Evolutionary conservation across 2,329 filamentous ascomycete species (phyloP).

Genomic region (Calonectria naviculata): DNA sequence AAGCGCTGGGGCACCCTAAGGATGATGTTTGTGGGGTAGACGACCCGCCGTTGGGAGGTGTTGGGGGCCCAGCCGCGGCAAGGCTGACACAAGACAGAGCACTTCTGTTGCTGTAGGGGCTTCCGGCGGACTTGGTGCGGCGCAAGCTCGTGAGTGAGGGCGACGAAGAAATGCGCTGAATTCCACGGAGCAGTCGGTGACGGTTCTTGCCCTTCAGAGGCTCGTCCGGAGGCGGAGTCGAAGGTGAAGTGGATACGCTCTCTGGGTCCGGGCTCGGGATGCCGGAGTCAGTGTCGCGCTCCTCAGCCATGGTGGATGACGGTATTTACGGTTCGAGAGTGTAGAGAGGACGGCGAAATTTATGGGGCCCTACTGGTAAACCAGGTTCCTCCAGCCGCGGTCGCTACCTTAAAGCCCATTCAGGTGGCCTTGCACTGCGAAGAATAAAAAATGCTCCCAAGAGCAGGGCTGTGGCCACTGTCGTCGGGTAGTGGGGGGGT

Average conservation of each 20-base stretch:
- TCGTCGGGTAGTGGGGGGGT: constrained; percentile 28
- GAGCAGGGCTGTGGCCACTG: constrained; percentile 18
- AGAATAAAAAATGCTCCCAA: not conserved
- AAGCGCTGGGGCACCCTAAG: constrained; percentile 48
- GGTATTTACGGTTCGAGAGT: constrained; percentile 1
- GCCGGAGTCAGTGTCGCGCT: constrained; percentile 37
- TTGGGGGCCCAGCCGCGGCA: constrained; percentile 49
- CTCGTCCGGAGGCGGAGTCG: constrained; percentile 41
- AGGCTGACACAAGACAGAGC: constrained; percentile 68
- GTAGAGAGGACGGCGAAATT: not conserved
- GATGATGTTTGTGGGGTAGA: constrained; percentile 53
- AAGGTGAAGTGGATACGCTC: constrained; percentile 37
- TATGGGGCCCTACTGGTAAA: not conserved
- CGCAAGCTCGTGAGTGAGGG: constrained; percentile 75
- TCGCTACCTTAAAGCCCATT: constrained; percentile 1
- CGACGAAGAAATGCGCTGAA: constrained; percentile 86
- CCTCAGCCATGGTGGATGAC: constrained; percentile 35
- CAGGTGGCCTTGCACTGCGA: not conserved
- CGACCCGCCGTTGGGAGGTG: constrained; percentile 41
- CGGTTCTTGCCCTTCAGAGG: constrained; percentile 72
- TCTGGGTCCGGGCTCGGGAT: constrained; percentile 40
- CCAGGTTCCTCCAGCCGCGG: not conserved
- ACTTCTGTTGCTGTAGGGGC: constrained; percentile 70
- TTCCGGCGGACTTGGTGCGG: constrained; percentile 74
- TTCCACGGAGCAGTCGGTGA: constrained; percentile 75